Percentiles rank a stretch among this genome's conserved stretches.
Evolutionary conservation across 2,329 filamentous ascomycete species (phyloP).

Genomic region (Didymella glomerata): DNA sequence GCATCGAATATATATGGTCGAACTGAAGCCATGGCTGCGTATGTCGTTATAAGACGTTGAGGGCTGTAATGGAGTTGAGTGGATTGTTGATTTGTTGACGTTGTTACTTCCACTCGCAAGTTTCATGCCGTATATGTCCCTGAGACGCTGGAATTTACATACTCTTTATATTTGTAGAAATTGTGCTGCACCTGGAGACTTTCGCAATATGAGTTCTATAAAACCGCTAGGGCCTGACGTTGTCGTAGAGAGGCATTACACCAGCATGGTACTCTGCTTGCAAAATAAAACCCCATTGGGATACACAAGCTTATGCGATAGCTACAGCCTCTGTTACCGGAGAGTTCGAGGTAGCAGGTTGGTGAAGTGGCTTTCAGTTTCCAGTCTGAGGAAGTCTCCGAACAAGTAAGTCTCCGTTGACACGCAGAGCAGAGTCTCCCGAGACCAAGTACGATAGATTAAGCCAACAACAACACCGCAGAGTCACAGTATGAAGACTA

Average conservation of each 20-base stretch:
- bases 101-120: neutral
- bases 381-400: slow-evolving; percentile 2
- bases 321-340: neutral
- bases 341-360: neutral
- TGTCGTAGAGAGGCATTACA: neutral
- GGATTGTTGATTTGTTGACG: neutral
- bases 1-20: slow-evolving; percentile 38
- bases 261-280: neutral
- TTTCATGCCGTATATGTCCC: neutral
- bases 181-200: neutral
- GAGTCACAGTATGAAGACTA: neutral
- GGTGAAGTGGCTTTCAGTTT: neutral
- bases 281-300: neutral
- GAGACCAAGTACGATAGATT: neutral
- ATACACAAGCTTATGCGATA: neutral
- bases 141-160: too few relatives aligned
- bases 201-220: neutral
- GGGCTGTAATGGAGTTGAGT: neutral
- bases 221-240: neutral
- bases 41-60: neutral
- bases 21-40: slow-evolving; percentile 16
- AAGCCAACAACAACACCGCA: neutral
- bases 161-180: neutral
- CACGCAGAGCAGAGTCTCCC: neutral
- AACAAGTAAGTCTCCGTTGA: slow-evolving; percentile 10